A percentile compares a stretch with the other conserved stretches of the same genome.
Evolutionary conservation across 2,329 filamentous ascomycete species (phyloP).

Genomic region (Verticillium longisporum): DNA sequence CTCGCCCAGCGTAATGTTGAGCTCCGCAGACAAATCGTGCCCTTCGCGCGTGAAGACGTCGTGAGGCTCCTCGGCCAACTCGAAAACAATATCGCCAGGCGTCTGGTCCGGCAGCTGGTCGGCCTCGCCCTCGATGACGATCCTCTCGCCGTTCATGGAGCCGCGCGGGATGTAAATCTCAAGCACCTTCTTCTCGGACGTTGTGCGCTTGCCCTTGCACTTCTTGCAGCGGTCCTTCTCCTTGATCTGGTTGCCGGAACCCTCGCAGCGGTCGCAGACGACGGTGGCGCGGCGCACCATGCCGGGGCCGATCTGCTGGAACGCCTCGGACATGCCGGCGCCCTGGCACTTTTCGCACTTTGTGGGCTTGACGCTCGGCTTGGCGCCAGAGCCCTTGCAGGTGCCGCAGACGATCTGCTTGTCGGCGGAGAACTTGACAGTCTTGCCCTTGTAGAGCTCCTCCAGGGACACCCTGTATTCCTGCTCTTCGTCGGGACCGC

Average conservation of each 20-base stretch:
- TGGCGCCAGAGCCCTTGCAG: slow-evolving; percentile 86
- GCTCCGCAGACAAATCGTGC: slow-evolving; percentile 73
- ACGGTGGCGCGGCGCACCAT: slow-evolving; percentile 76
- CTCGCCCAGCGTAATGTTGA: slow-evolving; percentile 77
- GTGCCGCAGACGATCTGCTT: slow-evolving; percentile 85
- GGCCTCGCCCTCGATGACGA: slow-evolving; percentile 86
- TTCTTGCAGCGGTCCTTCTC: slow-evolving; percentile 98
- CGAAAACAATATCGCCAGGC: slow-evolving; percentile 90
- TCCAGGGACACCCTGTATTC: slow-evolving; percentile 87
- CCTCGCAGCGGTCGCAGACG: slow-evolving; percentile 75
- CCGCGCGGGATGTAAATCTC: slow-evolving; percentile 95
- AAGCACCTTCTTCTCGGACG: slow-evolving; percentile 84
- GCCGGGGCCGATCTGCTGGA: slow-evolving; percentile 80
- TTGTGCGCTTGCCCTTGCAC: slow-evolving; percentile 88
- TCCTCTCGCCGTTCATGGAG: slow-evolving; percentile 78
- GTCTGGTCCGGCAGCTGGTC: slow-evolving; percentile 86
- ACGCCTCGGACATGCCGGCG: slow-evolving; percentile 66
- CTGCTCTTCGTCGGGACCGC: slow-evolving; percentile 79
- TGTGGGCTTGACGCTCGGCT: slow-evolving; percentile 81
- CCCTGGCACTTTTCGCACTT: slow-evolving; percentile 82
- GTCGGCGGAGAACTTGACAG: slow-evolving; percentile 90
- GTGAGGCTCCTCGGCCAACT: slow-evolving; percentile 74
- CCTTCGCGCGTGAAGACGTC: slow-evolving; percentile 77
- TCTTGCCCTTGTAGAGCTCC: slow-evolving; percentile 97
- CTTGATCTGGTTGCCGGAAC: slow-evolving; percentile 80